A percentile compares a stretch with the other conserved stretches of the same genome.
Conservation (phyloP, 2,329 filamentous ascomycete species). For the Cordyceps sp. region DNA sequence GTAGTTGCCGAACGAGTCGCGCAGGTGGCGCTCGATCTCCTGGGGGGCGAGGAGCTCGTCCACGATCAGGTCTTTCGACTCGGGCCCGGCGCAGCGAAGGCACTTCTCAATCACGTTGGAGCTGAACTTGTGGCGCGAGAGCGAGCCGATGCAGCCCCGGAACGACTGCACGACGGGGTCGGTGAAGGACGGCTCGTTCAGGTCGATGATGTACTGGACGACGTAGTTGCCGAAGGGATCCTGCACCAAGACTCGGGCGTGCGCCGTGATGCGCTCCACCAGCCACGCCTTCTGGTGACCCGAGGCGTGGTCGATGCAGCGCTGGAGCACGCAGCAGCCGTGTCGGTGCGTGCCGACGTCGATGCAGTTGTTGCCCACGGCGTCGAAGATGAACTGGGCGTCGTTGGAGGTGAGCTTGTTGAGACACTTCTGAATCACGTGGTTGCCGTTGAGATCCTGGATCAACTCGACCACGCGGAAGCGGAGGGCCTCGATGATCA, state of each 20-base stretch:
- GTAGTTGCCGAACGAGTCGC: conserved; percentile 92
- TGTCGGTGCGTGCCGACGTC: conserved; percentile 93
- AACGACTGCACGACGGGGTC: conserved; percentile 77
- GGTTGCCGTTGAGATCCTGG: conserved; percentile 94
- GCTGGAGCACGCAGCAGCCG: conserved; percentile 93
- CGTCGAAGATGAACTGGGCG: conserved; percentile 93
- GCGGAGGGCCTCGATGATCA: conserved; percentile 73
- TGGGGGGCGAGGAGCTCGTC: conserved; percentile 58
- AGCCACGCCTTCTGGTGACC: conserved; percentile 78
- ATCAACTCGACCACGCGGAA: conserved; percentile 84
- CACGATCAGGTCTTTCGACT: conserved; percentile 66
- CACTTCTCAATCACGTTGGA: conserved; percentile 98
- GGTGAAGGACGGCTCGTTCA: conserved; percentile 76
- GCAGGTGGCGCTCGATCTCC: conserved; percentile 77
- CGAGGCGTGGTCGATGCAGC: conserved; percentile 93
- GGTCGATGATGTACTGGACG: conserved; percentile 93
- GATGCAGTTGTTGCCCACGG: conserved; percentile 73
- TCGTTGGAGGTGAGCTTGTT: conserved; percentile 78
- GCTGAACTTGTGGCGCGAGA: conserved; percentile 95
- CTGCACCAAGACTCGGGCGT: conserved; percentile 80
- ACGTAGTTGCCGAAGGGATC: conserved; percentile 99
- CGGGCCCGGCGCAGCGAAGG: conserved; percentile 62
- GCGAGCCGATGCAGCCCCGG: conserved; percentile 49
- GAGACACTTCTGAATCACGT: conserved; percentile 97
- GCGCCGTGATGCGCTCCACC: conserved; percentile 70